Percentiles rank a stretch among this genome's conserved stretches.
Conservation (phyloP, 306 rosid genomes). For the Sechiopsis laciniata region DNA sequence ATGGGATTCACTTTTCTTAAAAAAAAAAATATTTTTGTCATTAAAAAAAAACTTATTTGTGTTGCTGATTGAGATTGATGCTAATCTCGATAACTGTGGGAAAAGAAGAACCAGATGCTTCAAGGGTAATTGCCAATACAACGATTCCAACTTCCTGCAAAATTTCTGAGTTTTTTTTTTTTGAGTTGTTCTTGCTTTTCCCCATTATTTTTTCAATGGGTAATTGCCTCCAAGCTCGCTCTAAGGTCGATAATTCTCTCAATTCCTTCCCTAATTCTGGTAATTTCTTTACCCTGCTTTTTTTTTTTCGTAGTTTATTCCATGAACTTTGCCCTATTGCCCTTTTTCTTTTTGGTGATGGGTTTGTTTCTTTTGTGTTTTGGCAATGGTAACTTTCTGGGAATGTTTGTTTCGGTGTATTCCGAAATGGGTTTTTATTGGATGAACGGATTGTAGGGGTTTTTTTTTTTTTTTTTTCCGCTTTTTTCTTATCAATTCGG, state of each 20-base stretch:
- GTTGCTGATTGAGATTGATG: not conserved
- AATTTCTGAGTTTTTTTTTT: not conserved
- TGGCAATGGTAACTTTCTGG: not conserved
- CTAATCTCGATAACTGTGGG: not conserved
- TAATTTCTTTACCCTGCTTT: slow-evolving; percentile 13
- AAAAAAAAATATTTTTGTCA: not conserved
- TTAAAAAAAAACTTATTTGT: not conserved
- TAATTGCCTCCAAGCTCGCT: slow-evolving; percentile 21
- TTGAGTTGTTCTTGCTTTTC: not conserved
- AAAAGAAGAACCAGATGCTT: not conserved
- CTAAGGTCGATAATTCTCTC: slow-evolving; percentile 23
- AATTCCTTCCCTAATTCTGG: slow-evolving; percentile 24
- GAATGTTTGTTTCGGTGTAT: not conserved
- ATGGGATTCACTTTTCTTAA: not conserved
- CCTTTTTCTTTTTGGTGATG: not conserved
- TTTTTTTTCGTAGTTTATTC: not conserved
- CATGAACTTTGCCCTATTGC: not conserved
- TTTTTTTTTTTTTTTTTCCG: not conserved
- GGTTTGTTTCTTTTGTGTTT: not conserved
- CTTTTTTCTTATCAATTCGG: not conserved
- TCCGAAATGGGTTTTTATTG: not conserved
- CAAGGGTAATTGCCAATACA: not conserved
- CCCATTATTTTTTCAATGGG: slow-evolving; percentile 17
- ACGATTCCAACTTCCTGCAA: slow-evolving; percentile 10
- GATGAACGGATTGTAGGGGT: not conserved